Evolutionary conservation across 1,284 basidiomycete species (phyloP), one percentile per base, ranked within the genome.

Genomic region (Athelia psychrophila): DNA sequence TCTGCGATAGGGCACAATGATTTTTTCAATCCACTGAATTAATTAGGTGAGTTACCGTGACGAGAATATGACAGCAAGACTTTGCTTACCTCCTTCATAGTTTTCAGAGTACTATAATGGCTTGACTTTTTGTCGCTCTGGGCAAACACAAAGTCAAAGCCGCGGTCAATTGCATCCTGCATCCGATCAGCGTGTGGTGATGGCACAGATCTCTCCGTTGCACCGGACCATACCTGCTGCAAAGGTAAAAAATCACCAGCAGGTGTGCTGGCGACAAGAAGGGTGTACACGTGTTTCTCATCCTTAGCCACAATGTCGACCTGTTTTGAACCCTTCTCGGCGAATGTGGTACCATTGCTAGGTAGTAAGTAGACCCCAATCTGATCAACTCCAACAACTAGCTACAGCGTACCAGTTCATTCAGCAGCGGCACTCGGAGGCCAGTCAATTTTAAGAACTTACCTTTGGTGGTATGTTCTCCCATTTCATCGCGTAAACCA

Each of bases 211-310:
- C 19, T 9, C 10, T 47, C 9, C 0, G 60, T 56, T 19, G 54
- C 47, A 0, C 66, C 66, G 6, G 12, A 20, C 62, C 63, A 70
- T 16, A 70, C 54, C 2, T 59, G 57, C 48, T 71, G 66, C 40
- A 68, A 65, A 2, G 66, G 66, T n/a, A 68, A 55, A 19, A 68
- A 52, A 15, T 55, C 53, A 1, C 66, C 63, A 8, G 51, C 49
- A 0, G 59, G 47, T 1, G 61, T 61, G 30, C 58, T 64, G 0
- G 61, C 56, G 0, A 70, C 60, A n/a, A 61, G 42, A 2, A 70
- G 44, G 4, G 63, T 67, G 48, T 58, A 70, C 1, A 66, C 63
- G 1, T 53, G 54, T 42, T 70, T 71, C 50, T 70, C 59, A 23
- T 70, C 61, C 9, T 60, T 60, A 0, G 55, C 59, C 3, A 57